Base-by-base conservation (phyloP, 2,329 filamentous ascomycete species). In the Lachnellula subtilissima region DNA sequence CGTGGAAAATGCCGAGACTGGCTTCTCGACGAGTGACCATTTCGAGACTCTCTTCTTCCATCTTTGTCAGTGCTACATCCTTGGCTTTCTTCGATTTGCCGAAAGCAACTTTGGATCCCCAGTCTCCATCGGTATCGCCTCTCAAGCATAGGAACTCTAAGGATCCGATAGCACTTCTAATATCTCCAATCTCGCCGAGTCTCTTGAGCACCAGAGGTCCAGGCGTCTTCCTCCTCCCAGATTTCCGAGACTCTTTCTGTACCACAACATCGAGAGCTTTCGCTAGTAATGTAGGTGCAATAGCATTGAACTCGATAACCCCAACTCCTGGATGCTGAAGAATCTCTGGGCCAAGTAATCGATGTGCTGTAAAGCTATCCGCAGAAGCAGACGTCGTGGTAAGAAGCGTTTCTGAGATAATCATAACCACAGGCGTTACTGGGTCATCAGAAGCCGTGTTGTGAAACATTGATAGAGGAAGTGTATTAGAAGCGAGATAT, bases 1-100 rank as follows among this genome's bases (percentile, higher is more conserved):
- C 91, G 70, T 99, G 94, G 68, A 99, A 99, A 50, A 99, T 91
- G 1, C 93, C 94, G 2, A 99, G 77, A 60, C 87, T 96, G 15
- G 89, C 87, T 73, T 97, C 94, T 54, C 94, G 83, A 67, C 92
- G 90, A 0, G 89, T 91, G 22, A 97, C 83, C 57, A 94, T 76
- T 67, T 91, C 84, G 9, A 97, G 73, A 5, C 85, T 92, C 60
- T 95, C 87, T 56, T 83, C 78, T 70, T 97, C 94, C 67, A 87
- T 86, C 58, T 82, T 81, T 0, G 91, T 96, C 56, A 96, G 72
- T 3, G 75, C 73, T 8, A 83, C 76, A 19, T 83, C 82, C 63
- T 82, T 83, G 25, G 76, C 74, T 62, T 83, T 86, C 69, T 87
- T 91, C 3, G 78, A 71, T 67, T 89, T 93, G 4, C 62, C 61